A percentile compares a stretch with the other conserved stretches of the same genome.
phyloP scores from a whole-genome alignment of 2,329 filamentous ascomycete genomes.

The Trichoderma sp. region DNA sequence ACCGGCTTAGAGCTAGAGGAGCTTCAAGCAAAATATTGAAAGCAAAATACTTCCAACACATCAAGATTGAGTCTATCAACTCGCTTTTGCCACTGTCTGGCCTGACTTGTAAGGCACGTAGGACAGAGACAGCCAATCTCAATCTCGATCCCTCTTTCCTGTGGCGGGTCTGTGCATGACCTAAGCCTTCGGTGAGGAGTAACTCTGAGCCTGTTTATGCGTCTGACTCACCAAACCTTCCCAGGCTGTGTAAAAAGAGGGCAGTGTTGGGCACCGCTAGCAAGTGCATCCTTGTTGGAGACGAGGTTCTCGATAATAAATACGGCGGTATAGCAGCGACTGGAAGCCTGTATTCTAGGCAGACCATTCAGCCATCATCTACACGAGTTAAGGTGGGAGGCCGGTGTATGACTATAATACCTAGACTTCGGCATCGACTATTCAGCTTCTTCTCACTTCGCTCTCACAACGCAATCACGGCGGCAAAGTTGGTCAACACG shows the following conservation, averaged over 20 bases:
- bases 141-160: not conserved
- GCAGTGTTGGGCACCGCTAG: slow-evolving; percentile 15
- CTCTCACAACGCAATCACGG: not conserved
- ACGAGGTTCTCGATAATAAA: not conserved
- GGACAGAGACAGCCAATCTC: not conserved
- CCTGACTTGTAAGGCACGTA: not conserved
- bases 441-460: not conserved
- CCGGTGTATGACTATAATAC: not conserved
- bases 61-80: not conserved
- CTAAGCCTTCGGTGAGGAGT: slow-evolving; percentile 22
- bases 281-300: not conserved
- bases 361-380: not conserved
- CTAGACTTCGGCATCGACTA: not conserved
- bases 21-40: not conserved
- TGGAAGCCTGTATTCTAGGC: not conserved
- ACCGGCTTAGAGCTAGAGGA: not conserved
- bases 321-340: not conserved
- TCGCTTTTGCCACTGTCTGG: not conserved
- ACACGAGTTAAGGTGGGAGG: not conserved
- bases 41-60: not conserved
- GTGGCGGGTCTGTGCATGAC: slow-evolving; percentile 8
- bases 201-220: slow-evolving; percentile 1
- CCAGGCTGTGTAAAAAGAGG: slow-evolving; percentile 16
- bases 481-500: not conserved
- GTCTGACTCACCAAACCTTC: slow-evolving; percentile 26